Evolutionary conservation across 805 yeast genomes (phyloP), one percentile per base, ranked within the genome.

Genomic region (Sporopachydermia lactativora): DNA sequence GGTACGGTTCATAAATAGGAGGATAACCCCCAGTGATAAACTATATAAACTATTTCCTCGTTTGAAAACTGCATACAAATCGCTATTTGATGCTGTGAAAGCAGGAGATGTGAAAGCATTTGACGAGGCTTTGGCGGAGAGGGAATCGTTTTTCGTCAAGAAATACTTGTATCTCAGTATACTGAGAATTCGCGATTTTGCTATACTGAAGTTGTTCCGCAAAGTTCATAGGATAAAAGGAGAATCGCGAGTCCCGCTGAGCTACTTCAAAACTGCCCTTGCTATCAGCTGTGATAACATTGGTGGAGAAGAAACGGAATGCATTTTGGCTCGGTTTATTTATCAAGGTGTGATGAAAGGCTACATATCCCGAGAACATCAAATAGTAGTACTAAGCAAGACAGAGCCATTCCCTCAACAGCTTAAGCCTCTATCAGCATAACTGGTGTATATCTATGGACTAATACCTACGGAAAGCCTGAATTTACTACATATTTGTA

Each of bases 311-410:
- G 76, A 73, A 42, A 61, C 76, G 3, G 95, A 86, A 57, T 76
- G 89, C 44, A 57, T 70, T 6, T 47, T 84, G 16, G 86, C 94
- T 0, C 72, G 69, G 41, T 59, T 81, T 50, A 82, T 86, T 15
- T 64, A 66, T 40, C 59, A 61, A 39, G 79, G 79, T 5, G 61
- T 56, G 42, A 61, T 85, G 38, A 84, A 81, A 57, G 96, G 95
- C 0, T 86, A 86, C 55, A 57, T 86, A 13, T 81, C 94, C 3
- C 92, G 84, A 52, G 70, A 77, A 3, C 76, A 81, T 51, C 63
- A 73, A 35, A 80, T 82, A 39, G 62, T 83, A 15, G 95, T 86
- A 5, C 58, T 85, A 42, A 77, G 92, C 54, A 83, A 80, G 55
- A 71, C 65, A 14, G 73, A 73, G 17, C 77, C 95, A 2, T 85